Percentiles rank a stretch among this genome's conserved stretches.
Evolutionary conservation across 768 basidiomycete species (phyloP).

Genomic region (Daedalea quercina): DNA sequence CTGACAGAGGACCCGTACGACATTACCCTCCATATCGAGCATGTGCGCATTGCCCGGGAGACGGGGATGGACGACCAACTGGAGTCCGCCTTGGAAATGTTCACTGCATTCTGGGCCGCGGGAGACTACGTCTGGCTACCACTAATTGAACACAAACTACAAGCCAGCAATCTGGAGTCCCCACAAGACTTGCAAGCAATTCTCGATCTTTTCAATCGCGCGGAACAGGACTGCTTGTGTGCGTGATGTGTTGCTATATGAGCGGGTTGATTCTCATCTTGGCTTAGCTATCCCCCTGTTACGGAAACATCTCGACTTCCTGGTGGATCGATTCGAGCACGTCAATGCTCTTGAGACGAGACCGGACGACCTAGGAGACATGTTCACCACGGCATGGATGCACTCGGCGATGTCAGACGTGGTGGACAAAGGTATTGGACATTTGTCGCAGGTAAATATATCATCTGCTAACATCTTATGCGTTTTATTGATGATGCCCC

Average conservation of each 20-base stretch:
- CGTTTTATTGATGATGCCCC: too few relatives aligned
- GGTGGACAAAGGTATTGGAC: constrained; percentile 48
- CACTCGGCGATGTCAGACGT: constrained; percentile 46
- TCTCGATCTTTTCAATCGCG: constrained; percentile 53
- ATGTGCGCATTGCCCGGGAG: constrained; percentile 55
- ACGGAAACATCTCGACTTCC: constrained; percentile 58
- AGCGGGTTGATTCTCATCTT: constrained; percentile 3
- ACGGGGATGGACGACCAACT: constrained; percentile 55
- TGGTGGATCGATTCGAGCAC: constrained; percentile 35
- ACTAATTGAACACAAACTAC: constrained; percentile 49
- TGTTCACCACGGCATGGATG: constrained; percentile 61
- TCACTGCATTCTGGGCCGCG: constrained; percentile 53
- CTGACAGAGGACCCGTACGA: constrained; percentile 57
- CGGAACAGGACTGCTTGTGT: constrained; percentile 80
- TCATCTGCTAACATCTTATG: not conserved
- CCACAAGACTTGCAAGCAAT: constrained; percentile 46
- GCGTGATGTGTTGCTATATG: constrained; percentile 25
- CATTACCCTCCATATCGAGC: constrained; percentile 55
- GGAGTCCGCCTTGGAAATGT: constrained; percentile 58
- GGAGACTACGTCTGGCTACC: constrained; percentile 73
- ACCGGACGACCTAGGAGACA: constrained; percentile 46
- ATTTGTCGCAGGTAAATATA: constrained; percentile 53
- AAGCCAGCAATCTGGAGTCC: constrained; percentile 44
- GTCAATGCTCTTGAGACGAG: constrained; percentile 29
- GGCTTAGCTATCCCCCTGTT: constrained; percentile 67